Conservation (phyloP, 163 green algal genomes). For the Trebouxiophyceae sp. region DNA sequence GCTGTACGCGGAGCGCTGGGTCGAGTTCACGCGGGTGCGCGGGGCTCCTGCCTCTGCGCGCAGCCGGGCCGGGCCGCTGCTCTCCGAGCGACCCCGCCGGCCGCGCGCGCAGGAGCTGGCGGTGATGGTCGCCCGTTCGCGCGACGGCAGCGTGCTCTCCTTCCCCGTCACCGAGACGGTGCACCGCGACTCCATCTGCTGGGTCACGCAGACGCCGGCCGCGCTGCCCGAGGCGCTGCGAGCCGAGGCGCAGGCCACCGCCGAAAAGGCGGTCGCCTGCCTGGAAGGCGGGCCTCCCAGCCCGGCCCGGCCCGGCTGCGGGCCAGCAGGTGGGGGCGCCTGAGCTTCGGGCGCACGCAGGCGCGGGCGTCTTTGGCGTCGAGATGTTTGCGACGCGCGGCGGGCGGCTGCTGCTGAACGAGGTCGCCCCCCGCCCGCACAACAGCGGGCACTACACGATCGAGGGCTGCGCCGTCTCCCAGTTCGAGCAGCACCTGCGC, state of each 20-base stretch:
- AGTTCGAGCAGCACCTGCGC: conserved; percentile 94
- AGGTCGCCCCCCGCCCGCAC: conserved; percentile 88
- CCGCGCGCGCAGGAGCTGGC: conserved; percentile 70
- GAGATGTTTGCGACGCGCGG: conserved; percentile 92
- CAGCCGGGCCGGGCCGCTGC: too few species aligned
- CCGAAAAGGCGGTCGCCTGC: conserved; percentile 54
- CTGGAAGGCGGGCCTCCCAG: conserved; percentile 47
- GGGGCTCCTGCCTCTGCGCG: neutral
- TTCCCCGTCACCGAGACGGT: conserved; percentile 92
- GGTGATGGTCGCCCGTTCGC: conserved; percentile 86
- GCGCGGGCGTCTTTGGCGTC: conserved; percentile 47
- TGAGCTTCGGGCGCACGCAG: too few species aligned
- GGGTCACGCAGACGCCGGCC: conserved; percentile 83
- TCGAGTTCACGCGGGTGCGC: conserved; percentile 71
- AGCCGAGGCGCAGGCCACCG: conserved; percentile 35
- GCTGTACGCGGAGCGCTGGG: conserved; percentile 91
- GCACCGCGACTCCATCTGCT: conserved; percentile 86
- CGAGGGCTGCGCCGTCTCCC: conserved; percentile 79
- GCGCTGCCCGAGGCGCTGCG: conserved; percentile 38
- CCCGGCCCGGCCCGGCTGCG: too few species aligned
- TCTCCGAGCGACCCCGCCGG: too few species aligned
- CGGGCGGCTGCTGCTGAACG: conserved; percentile 83
- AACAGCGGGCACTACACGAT: conserved; percentile 98
- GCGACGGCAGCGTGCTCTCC: conserved; percentile 42
- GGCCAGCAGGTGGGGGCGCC: too few species aligned